Evolutionary conservation across 331 rosid genomes (phyloP).

Genomic region (Cucumis variabilis): DNA sequence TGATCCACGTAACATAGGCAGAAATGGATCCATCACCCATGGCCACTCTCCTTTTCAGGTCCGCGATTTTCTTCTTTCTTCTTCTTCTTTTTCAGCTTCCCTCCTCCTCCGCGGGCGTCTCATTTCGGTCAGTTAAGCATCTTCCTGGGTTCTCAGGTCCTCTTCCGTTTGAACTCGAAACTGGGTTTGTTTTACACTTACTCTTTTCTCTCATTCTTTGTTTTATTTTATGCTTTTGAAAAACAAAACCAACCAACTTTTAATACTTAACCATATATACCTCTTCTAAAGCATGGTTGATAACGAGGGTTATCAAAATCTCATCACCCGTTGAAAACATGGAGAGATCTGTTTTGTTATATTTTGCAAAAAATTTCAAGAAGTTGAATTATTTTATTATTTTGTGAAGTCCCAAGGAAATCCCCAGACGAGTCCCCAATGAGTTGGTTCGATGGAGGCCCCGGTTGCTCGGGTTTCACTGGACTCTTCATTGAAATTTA

Average conservation of each 20-base stretch:
- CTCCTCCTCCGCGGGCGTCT: background rate
- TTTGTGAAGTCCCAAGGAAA: conserved; percentile 45
- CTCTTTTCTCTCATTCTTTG: too few species aligned
- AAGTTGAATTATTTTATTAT: conserved; percentile 43
- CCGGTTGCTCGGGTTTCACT: conserved; percentile 41
- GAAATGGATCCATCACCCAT: too few species aligned
- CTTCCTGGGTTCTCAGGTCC: conserved; percentile 12
- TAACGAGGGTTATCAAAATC: too few species aligned
- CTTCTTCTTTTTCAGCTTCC: background rate
- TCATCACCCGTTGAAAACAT: too few species aligned
- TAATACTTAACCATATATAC: too few species aligned
- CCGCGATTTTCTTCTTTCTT: background rate
- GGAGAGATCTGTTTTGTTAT: too few species aligned
- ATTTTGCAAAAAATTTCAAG: too few species aligned
- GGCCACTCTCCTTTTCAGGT: background rate
- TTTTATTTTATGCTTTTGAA: too few species aligned
- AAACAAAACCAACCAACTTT: too few species aligned
- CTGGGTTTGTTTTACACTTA: background rate
- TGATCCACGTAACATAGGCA: too few species aligned
- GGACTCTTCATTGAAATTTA: conserved; percentile 40
- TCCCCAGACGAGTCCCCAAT: conserved; percentile 42
- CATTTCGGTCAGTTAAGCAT: conserved; percentile 21
- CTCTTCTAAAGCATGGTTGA: background rate
- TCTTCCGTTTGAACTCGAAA: conserved; percentile 21
- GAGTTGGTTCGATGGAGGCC: conserved; percentile 46